Evolutionary conservation across 331 rosid species (phyloP), one percentile per base, ranked within the genome.

Genomic region (Acacia pycnantha): DNA sequence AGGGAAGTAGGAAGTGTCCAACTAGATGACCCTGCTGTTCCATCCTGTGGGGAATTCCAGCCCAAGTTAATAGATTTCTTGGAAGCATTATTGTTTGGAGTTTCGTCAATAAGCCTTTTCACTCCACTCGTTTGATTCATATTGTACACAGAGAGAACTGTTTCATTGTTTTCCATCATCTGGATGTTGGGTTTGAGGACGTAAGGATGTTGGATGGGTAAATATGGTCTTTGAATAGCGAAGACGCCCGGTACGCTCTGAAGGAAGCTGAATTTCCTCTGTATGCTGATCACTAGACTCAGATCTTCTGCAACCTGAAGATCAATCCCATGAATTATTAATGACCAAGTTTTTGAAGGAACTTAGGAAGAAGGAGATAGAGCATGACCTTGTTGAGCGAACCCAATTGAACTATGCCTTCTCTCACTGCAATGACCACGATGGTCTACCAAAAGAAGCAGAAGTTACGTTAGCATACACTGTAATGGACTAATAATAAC

Each of bases 341-440:
- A 48, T 74, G 64, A 24, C 43, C 19, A 18, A 18, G 77, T 74
- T 29, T 64, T 71, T 58, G 53, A 54, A 19, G 44, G 33, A 66
- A 50, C 35, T 31, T 40, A 75, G 82, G 83, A 75, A 79, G 83
- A 74, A 43, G 73, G 81, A 56, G 26, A 78, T 35, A 65, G 53
- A 12, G 67, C 11, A 47, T 64, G 11, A 90, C 98, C 97, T 93
- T 95, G 81, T 88, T 86, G 61, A 95, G 91, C 1, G 99, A 95
- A 26, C 97, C 99, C 44, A 95, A 86, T 78, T 95, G 99, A 85
- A 93, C 87, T 71, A 95, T 77, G 85, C 97, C 99, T 86, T 93
- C 98, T 89, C 92, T 90, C 33, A 95, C 98, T 24, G 97, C 92
- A 83, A 95, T 89, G 59, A 88, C 74, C 29, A 90, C 93, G 82